Percentiles rank a stretch among this genome's conserved stretches.
Conservation (phyloP, 2,329 filamentous ascomycete genomes). For the Neofusicoccum sp. region DNA sequence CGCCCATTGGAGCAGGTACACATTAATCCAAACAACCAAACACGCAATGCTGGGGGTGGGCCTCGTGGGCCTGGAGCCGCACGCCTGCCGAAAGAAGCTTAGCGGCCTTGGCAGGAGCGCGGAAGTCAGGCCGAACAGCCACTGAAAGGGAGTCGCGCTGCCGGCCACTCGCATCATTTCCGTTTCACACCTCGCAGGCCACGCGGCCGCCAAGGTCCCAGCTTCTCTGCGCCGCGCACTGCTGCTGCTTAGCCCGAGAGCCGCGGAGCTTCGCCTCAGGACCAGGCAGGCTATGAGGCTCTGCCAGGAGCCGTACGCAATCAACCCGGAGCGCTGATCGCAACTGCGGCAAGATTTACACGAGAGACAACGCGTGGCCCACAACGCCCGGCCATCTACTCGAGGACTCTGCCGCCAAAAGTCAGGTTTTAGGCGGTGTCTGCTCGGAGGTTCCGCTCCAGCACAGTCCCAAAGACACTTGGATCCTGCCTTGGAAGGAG, state of each 20-base stretch:
- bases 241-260: conserved; percentile 7
- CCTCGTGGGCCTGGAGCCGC: conserved; percentile 4
- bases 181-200: background rate
- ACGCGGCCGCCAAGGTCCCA: conserved; percentile 8
- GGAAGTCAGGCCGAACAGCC: no score
- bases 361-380: background rate
- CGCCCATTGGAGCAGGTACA: background rate
- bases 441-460: background rate
- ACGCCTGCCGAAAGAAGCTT: background rate
- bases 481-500: background rate
- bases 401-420: background rate
- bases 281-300: background rate
- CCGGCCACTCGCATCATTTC: background rate
- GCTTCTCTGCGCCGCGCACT: background rate
- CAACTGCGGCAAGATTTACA: background rate
- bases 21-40: background rate
- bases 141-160: background rate
- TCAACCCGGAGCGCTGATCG: background rate
- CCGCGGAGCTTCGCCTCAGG: conserved; percentile 1
- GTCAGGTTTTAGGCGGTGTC: background rate
- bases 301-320: background rate
- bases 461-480: background rate
- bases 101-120: conserved; percentile 1
- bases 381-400: background rate
- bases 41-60: conserved; percentile 7